Base-by-base conservation (phyloP, 345 rosid species). In the Murraya koenigii region DNA sequence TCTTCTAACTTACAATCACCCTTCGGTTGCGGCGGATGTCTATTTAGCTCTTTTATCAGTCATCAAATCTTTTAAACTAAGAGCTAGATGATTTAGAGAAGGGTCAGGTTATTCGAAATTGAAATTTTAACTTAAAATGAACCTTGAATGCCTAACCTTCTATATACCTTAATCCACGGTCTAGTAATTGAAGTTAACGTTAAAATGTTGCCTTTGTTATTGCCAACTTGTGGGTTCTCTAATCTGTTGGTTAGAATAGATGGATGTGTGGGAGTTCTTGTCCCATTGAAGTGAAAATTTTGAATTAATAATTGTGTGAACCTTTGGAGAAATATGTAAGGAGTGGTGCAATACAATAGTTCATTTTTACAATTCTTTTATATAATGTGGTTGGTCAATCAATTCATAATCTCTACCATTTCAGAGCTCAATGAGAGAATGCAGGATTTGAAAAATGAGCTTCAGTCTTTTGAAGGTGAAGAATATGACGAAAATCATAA, bases 381-480 rank as follows among this genome's bases (percentile, higher is more conserved):
- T 36, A 39, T 66, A 54, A 23, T 67, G 6, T 73, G 30, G 71
- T 59, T 72, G 17, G 62, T 23, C 55, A 58, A 23, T 38, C 1
- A 66, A 77, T 32, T 65, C 68, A 3, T 47, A 15, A 63, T 63
- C 35, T 65, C 62, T 77, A 69, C 66, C 49, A 70, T 82, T 66
- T 67, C 85, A 94, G 99, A 97, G 86, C 99, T 97, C 79, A 98
- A 97, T 74, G 97, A 97, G 87, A 90, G 97, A 85, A 97, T 97
- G 99, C 82, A 85, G 77, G 94, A 96, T 84, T 86, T 94, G 85
- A 97, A 94, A 87, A 86, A 84, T 71, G 98, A 97, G 87, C 98
- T 97, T 59, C 92, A 91, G 90, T 86, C 97, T 80, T 90, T 94
- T 88, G 97, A 93, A 64, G 94, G 91, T 71, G 97, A 93, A 80